Base-by-base conservation (phyloP, 176 grass and related monocot genomes). In the Chloris gayana region DNA sequence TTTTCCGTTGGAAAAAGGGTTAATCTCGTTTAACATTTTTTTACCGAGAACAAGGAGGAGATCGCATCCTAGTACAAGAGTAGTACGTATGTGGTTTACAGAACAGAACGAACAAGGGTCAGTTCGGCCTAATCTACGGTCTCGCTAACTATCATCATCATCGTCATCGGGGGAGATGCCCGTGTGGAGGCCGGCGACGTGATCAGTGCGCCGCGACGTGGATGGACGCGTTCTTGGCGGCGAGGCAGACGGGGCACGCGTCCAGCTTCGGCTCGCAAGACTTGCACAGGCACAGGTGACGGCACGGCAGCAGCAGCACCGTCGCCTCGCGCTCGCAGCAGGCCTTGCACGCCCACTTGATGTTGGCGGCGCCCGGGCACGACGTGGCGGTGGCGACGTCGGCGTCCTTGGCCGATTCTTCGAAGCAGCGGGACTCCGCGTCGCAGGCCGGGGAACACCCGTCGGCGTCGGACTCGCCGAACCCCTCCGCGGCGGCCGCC, bases 301-400 rank as follows among this genome's bases (percentile, higher is more conserved):
- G 82, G 77, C 93, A 96, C 22, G 93, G 89, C 21, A 96, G 79
- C 75, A 96, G 42, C 65, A 92, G 74, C 74, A 90, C 89, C 17
- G 82, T 53, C 17, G 70, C 89, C 33, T 87, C 86, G 1, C 61
- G 14, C 3, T 18, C 83, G 57, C 86, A 80, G 37, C 92, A 94
- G 19, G 70, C 59, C 67, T 60, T 81, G 68, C 92, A 94, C 50
- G 53, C 65, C 73, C 53, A 38, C 33, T 18, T 82, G n/a, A 24
- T 70, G n/a, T 12, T 4, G 2, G 3, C 14, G 53, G 1, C 21
- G 53, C 0, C 4, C 14, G 54, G 2, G 5, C 22, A 4, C 19
- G 53, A 24, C 54, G 22, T 25, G 5, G 54, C 51, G 51, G 51
- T 18, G 5, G 17, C 5, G 18, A 19, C 50, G 4, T 19, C 49